A percentile compares a stretch with the other conserved stretches of the same genome.
Evolutionary conservation across 2,329 filamentous ascomycete genomes (phyloP).

Genomic region (Microdochium bolleyi): DNA sequence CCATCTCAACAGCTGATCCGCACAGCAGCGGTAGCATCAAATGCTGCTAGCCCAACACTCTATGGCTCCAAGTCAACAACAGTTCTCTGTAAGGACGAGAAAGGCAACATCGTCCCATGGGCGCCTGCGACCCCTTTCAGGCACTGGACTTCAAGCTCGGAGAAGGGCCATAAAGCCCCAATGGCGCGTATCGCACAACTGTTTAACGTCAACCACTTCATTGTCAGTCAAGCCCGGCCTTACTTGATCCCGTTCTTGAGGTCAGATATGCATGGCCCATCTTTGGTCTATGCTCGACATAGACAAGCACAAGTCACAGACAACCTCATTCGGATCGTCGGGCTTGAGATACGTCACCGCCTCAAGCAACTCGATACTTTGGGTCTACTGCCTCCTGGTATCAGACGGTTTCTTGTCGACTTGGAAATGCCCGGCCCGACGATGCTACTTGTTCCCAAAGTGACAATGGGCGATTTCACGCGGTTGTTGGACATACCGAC

Average conservation of each 20-base stretch:
- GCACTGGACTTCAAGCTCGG: conserved; percentile 59
- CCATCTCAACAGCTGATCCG: conserved; percentile 55
- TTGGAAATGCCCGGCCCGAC: conserved; percentile 73
- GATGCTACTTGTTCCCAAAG: conserved; percentile 74
- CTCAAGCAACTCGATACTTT: conserved; percentile 75
- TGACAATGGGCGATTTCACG: conserved; percentile 65
- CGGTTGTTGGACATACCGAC: conserved; percentile 79
- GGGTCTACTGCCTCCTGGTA: conserved; percentile 58
- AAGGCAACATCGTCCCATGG: conserved; percentile 69
- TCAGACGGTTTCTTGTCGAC: conserved; percentile 72
- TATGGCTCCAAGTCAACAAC: conserved; percentile 55
- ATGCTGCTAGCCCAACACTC: conserved; percentile 56
- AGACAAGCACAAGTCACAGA: conserved; percentile 49
- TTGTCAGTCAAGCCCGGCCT: conserved; percentile 84
- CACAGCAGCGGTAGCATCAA: conserved; percentile 71
- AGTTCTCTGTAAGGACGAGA: conserved; percentile 71
- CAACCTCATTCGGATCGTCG: conserved; percentile 59
- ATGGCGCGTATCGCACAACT: conserved; percentile 69
- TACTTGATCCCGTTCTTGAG: conserved; percentile 82
- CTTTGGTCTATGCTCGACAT: conserved; percentile 49
- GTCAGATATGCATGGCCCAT: conserved; percentile 71
- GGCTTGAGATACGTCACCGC: conserved; percentile 72
- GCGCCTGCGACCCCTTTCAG: conserved; percentile 56
- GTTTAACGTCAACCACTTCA: conserved; percentile 93
- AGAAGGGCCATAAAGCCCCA: conserved; percentile 56